Conservation (phyloP, 129 eudicot species). For the Artemisia annua region DNA sequence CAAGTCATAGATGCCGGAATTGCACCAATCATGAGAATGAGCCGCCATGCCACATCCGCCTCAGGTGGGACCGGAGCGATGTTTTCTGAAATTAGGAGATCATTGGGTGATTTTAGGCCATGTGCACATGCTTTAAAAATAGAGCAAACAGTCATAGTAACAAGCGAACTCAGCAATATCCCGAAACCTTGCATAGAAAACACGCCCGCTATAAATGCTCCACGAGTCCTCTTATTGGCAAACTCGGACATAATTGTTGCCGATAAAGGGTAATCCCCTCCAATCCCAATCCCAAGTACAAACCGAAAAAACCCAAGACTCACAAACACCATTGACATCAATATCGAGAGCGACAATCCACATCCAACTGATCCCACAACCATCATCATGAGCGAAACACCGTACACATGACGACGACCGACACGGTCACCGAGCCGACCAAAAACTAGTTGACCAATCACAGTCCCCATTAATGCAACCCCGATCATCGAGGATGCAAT, state of each 20-base stretch:
- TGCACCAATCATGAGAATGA: constrained; percentile 59
- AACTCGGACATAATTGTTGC: constrained; percentile 67
- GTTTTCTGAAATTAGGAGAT: background rate
- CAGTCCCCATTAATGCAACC: constrained; percentile 43
- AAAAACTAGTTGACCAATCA: constrained; percentile 44
- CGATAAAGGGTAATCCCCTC: constrained; percentile 56
- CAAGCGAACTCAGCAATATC: constrained; percentile 45
- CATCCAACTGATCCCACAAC: constrained; percentile 44
- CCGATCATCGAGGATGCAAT: constrained; percentile 34
- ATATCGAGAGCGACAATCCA: constrained; percentile 40
- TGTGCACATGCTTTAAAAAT: constrained; percentile 24
- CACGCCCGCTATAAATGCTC: constrained; percentile 55
- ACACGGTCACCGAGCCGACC: constrained; percentile 49
- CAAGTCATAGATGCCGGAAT: constrained; percentile 59
- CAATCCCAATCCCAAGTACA: constrained; percentile 49
- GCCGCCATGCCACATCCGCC: constrained; percentile 58
- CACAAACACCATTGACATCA: constrained; percentile 33
- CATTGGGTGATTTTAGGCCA: background rate
- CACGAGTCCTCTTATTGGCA: constrained; percentile 52
- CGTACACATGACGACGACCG: constrained; percentile 40
- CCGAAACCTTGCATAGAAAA: constrained; percentile 73
- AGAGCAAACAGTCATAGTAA: constrained; percentile 46
- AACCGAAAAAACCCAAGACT: constrained; percentile 46
- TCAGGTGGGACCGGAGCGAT: constrained; percentile 33
- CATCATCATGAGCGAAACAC: constrained; percentile 41